Evolutionary conservation across 352 stramenopile genomes (phyloP), one percentile per base, ranked within the genome.

Genomic region (Globisporangium carolinianum): DNA sequence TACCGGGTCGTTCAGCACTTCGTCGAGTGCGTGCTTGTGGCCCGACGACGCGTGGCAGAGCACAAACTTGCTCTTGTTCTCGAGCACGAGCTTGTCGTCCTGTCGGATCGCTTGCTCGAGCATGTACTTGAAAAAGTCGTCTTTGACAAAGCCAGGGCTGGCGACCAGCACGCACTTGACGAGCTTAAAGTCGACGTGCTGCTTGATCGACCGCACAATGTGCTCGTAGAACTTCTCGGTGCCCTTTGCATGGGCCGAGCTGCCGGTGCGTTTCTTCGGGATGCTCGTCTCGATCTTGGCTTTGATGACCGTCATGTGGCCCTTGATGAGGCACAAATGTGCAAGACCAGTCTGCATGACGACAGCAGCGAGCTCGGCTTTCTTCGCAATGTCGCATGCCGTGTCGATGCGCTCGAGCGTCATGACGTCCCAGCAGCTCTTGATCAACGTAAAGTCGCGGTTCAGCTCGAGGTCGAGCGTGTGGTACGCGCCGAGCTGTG

Each of bases 71-170:
- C 69, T 59, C 69, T 97, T 98, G 80, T 99, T 97, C 71, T 98
- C 94, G 37, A 98, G 79, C 10, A 99, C 73, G 17, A 91, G 60
- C 57, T 96, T 97, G 69, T 98, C 94, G 61, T 98, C 94, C 54
- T 94, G 78, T 46, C 91, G 81, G 1, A 98, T 72, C 45, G 91
- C 89, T 64, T 98, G 83, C 55, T 95, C 78, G 60, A 90, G 72
- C 68, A 98, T 84, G 62, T 89, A 99, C 72, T 98, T 96, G 73
- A 96, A 96, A 72, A 99, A 99, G 63, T 99, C 96, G 61, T 98
- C 96, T 67, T 98, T 98, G 59, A 98, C 87, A 55, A 98, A 98
- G 14, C 96, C 97, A 12, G 96, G 97, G 62, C 87, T 97, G 49
- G 91, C 97, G 4, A 99, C 58, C 56, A 99, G 69, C 56, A 99